These are phyloP conservation scores for Entomortierella beljakovae DNA, from an alignment of 192 early-diverging fungal species.

Conservation along the genomic window DNA sequence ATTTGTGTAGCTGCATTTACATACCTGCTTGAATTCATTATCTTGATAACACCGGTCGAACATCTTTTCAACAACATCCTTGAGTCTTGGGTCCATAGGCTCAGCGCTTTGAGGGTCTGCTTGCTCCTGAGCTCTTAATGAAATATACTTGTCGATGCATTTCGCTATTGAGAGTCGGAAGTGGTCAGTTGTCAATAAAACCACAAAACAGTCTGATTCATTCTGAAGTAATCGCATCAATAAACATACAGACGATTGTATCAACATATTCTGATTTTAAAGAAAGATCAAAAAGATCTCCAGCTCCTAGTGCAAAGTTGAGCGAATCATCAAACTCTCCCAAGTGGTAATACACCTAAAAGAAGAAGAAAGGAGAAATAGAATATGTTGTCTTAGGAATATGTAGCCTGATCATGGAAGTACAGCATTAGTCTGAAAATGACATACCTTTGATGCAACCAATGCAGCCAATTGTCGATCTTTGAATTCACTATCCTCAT, in stretches of 20 bases:
- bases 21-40: constrained; percentile 85
- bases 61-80: constrained; percentile 95
- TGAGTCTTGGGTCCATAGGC: constrained; percentile 81
- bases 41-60: constrained; percentile 91
- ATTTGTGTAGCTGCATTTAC: too few relatives aligned
- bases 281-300: constrained; percentile 85
- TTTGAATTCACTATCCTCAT: constrained; percentile 89
- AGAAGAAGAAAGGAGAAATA: too few relatives aligned
- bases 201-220: background rate
- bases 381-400: too few relatives aligned
- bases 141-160: constrained; percentile 96
- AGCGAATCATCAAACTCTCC: constrained; percentile 97
- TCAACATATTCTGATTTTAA: constrained; percentile 91
- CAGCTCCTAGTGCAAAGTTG: constrained; percentile 95
- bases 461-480: constrained; percentile 92
- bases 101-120: constrained; percentile 52
- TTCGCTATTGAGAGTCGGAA: constrained; percentile 69
- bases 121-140: constrained; percentile 65
- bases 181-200: background rate
- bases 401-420: background rate
- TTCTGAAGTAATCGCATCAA: too few relatives aligned
- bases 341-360: constrained; percentile 94
- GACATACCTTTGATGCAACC: constrained; percentile 91
- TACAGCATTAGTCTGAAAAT: background rate
- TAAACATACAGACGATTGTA: constrained; percentile 88